Evolutionary conservation across 805 yeast species (phyloP).

Genomic region (Lachancea meyersii): DNA sequence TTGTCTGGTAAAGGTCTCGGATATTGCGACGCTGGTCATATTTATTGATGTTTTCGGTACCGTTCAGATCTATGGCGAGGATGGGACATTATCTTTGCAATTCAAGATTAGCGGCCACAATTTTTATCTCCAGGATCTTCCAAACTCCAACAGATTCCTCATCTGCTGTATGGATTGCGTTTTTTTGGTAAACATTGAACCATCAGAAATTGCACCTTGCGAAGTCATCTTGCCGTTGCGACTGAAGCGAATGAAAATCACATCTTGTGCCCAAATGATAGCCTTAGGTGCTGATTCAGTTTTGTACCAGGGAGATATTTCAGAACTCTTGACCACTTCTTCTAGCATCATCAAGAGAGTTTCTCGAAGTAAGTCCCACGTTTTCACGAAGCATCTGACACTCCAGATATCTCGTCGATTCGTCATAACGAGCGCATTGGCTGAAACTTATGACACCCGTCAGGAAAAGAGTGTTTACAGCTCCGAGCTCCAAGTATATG

Average conservation of each 20-base stretch:
- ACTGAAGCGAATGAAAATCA: neutral
- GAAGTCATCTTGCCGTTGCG: constrained; percentile 1
- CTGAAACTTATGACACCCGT: constrained; percentile 7
- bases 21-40: neutral
- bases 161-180: constrained; percentile 1
- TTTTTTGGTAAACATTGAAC: neutral
- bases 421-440: constrained; percentile 13
- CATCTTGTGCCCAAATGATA: neutral
- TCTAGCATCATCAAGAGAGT: neutral
- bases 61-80: neutral
- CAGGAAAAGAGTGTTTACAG: constrained; percentile 4
- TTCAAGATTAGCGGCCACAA: constrained; percentile 4
- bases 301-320: neutral
- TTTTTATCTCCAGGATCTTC: constrained; percentile 3
- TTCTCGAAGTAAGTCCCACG: constrained; percentile 6
- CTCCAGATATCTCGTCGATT: constrained; percentile 16
- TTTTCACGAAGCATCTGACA: constrained; percentile 14
- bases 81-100: neutral
- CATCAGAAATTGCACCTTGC: neutral
- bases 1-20: constrained; percentile 3
- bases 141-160: neutral
- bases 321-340: neutral
- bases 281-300: neutral
- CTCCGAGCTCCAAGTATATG: constrained; percentile 14
- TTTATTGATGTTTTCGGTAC: constrained; percentile 3